Evolutionary conservation across 192 early-diverging fungal genomes (phyloP).

Genomic region (Irineochytrium annulatum): DNA sequence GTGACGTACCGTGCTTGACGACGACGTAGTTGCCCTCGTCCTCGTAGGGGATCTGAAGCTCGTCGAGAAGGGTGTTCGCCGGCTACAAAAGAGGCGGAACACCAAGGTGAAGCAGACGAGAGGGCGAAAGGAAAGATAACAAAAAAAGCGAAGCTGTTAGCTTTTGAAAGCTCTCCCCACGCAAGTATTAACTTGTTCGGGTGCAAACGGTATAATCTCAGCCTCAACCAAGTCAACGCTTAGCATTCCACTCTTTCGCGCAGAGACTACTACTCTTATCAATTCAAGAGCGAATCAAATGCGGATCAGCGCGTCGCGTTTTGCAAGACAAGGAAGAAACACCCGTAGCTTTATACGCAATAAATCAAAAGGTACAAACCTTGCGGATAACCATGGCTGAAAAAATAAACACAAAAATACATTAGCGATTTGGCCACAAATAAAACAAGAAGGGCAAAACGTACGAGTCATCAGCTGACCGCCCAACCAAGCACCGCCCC

Average conservation of each 20-base stretch:
- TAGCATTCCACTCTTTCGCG: no score
- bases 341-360: constrained; percentile 2
- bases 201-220: constrained; percentile 3
- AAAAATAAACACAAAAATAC: background rate
- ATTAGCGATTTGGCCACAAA: background rate
- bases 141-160: background rate
- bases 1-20: constrained; percentile 40
- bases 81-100: constrained; percentile 34
- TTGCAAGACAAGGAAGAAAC: no score
- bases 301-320: no score
- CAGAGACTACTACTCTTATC: no score
- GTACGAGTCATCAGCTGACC: constrained; percentile 57
- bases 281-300: no score
- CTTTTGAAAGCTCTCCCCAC: background rate
- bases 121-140: background rate
- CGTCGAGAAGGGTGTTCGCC: constrained; percentile 58
- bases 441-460: constrained; percentile 3
- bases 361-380: background rate
- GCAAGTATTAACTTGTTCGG: constrained; percentile 6
- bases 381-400: background rate
- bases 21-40: constrained; percentile 72
- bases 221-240: no score
- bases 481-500: constrained; percentile 71
- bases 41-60: constrained; percentile 64
- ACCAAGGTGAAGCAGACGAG: no score